Base-by-base conservation (phyloP, 2,329 filamentous ascomycete genomes). In the Fusarium pseudograminearum region DNA sequence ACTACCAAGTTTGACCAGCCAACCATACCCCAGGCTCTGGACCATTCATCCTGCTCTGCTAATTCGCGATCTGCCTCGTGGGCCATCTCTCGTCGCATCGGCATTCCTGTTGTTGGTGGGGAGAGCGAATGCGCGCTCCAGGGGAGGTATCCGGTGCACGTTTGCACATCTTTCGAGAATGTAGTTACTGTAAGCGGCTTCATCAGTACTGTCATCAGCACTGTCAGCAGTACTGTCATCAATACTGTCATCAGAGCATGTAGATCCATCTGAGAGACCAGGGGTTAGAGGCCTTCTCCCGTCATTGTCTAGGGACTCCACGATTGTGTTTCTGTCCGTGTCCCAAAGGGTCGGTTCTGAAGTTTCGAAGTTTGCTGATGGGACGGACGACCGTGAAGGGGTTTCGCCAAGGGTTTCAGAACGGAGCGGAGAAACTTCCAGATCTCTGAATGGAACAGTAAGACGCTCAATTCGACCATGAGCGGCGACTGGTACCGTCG, bases 21-120 rank as follows among this genome's bases (percentile, higher is more conserved):
- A 68, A 68, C 59, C 59, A 68, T 18, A n/a, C 46, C 33, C 50
- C 54, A 22, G 64, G 45, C 28, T 68, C 64, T 44, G 60, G 53
- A 14, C 30, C 62, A 38, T 28, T 34, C 28, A 18, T 33, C 30
- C 38, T 22, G 33, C 22, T 28, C 38, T 22, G 38, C 28, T 28
- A 33, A 41, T 41, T 36, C 42, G 10, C 31, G 52, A 28, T 22
- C 34, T 36, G 22, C 41, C 38, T 16, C 47, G 46, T 28, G 42
- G 28, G 24, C 12, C 33, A 38, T 36, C 22, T 47, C 36, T 40
- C 24, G 46, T 50, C 20, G 12, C 50, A 54, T 53, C 33, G 47
- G 7, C 65, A 67, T 67, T 67, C 57, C 57, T 50, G 26, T 34
- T 44, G n/a, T 38, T 41, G 30, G 30, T 33, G 26, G 31, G 58